A percentile compares a stretch with the other conserved stretches of the same genome.
phyloP scores from a whole-genome alignment of 225 moss, liverwort and hornwort species.

The Polytrichum formosum region DNA sequence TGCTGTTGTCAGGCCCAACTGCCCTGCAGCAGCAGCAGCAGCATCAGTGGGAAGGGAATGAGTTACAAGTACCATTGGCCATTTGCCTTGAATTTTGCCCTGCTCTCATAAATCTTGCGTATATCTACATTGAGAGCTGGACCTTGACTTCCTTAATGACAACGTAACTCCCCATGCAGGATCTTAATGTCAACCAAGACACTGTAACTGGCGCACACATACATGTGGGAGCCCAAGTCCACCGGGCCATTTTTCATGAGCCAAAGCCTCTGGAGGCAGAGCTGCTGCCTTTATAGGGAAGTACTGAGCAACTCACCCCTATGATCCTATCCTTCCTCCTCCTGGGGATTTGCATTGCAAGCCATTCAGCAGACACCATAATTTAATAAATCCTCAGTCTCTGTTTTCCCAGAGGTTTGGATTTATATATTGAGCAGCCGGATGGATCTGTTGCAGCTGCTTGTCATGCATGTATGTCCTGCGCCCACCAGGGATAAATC shows the following conservation, averaged over 20 bases:
- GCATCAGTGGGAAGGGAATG: no score
- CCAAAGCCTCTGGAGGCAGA: not conserved
- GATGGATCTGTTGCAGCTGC: no score
- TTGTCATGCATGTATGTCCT: no score
- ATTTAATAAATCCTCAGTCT: no score
- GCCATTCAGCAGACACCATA: no score
- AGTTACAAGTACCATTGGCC: no score
- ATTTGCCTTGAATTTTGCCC: no score
- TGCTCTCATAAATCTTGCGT: slow-evolving; percentile 10
- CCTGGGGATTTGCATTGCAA: not conserved
- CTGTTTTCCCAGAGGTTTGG: no score
- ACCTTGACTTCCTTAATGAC: slow-evolving; percentile 29
- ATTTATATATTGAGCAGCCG: no score
- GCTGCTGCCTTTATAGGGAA: not conserved
- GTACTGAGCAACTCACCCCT: not conserved
- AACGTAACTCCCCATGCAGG: not conserved
- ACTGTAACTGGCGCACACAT: not conserved
- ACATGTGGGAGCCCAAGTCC: not conserved
- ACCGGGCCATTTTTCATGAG: not conserved
- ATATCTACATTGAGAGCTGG: slow-evolving; percentile 11
- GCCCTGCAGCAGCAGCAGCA: no score
- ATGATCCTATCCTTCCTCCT: not conserved
- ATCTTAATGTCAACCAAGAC: not conserved
- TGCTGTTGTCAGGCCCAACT: no score
- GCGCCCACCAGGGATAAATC: no score